Percentiles rank a stretch among this genome's conserved stretches.
Conservation (phyloP, 208 protist species). For the Phytomonas serpens region DNA sequence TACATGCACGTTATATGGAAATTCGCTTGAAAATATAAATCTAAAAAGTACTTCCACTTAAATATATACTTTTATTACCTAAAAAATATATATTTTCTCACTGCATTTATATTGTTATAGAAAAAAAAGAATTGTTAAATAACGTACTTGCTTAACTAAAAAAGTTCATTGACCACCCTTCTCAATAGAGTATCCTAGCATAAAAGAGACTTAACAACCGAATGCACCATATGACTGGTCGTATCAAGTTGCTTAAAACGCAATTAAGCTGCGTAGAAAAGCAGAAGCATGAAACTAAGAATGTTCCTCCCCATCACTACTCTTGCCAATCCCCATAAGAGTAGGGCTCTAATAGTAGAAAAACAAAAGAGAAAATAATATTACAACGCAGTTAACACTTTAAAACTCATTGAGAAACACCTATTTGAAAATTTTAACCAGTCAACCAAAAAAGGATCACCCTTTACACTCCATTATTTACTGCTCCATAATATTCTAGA, state of each 20-base stretch:
- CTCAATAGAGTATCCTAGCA: slow-evolving; percentile 2
- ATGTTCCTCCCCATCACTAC: background rate
- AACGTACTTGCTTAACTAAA: slow-evolving; percentile 7
- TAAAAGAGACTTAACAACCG: background rate
- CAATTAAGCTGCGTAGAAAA: background rate
- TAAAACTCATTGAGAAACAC: background rate
- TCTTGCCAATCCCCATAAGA: background rate
- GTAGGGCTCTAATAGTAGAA: background rate
- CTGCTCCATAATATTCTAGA: background rate
- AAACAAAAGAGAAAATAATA: background rate
- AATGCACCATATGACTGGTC: background rate
- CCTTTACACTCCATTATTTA: background rate
- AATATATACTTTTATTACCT: too few relatives aligned
- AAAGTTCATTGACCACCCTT: background rate
- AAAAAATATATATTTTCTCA: background rate
- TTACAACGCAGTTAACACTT: background rate
- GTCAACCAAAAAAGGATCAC: background rate
- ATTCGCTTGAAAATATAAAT: background rate
- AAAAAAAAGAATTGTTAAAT: background rate
- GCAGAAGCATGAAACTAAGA: background rate
- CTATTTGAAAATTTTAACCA: background rate
- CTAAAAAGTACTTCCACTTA: too few relatives aligned
- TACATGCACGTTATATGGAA: background rate
- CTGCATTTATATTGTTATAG: background rate
- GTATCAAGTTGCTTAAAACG: background rate